A percentile compares a stretch with the other conserved stretches of the same genome.
Evolutionary conservation across 2,329 filamentous ascomycete genomes (phyloP).

Genomic region (Trichoderma simmonsii): DNA sequence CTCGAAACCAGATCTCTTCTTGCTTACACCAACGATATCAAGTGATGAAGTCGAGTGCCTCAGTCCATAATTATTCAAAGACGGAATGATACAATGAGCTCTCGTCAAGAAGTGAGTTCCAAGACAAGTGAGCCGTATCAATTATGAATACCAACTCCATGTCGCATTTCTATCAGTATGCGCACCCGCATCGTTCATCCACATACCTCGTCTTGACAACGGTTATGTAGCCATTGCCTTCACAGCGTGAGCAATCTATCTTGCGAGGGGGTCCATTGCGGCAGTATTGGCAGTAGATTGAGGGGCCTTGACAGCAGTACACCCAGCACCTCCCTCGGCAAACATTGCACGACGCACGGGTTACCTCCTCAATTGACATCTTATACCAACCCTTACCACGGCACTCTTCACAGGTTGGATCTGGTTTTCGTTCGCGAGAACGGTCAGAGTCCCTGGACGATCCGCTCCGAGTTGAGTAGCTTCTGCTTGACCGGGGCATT

Average conservation of each 20-base stretch:
- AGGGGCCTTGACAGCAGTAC: conserved; percentile 1
- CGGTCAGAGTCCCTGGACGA: conserved; percentile 9
- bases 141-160: not conserved
- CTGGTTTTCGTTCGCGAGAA: conserved; percentile 6
- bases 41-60: too few species aligned
- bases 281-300: not conserved
- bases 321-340: not conserved
- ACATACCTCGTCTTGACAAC: not conserved
- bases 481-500: conserved; percentile 12
- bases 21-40: not conserved
- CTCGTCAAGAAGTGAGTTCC: not conserved
- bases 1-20: not conserved
- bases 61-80: not conserved
- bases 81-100: not conserved
- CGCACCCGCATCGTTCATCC: not conserved
- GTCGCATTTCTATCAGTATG: not conserved
- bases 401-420: conserved; percentile 15
- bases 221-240: not conserved
- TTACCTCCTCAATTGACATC: not conserved
- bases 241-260: not conserved
- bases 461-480: not conserved
- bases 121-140: not conserved
- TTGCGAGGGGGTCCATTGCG: not conserved
- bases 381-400: not conserved
- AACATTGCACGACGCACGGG: not conserved